A percentile compares a stretch with the other conserved stretches of the same genome.
phyloP scores from a whole-genome alignment of 495 filamentous ascomycete species.

The Penicillium fimorum region DNA sequence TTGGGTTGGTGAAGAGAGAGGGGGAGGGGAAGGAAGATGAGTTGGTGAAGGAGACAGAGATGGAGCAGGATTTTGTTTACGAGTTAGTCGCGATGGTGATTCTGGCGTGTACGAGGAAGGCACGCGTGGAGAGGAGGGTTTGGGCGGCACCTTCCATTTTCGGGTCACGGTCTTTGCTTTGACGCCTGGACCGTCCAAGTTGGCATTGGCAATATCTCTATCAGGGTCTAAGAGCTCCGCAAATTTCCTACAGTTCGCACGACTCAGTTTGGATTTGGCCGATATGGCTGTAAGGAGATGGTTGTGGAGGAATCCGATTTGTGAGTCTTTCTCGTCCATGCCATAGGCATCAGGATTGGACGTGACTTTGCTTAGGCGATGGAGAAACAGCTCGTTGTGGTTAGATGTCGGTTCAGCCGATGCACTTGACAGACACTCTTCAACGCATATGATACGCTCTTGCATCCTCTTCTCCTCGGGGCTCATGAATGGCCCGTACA shows the following conservation, averaged over 20 bases:
- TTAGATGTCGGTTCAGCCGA: neutral
- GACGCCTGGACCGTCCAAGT: neutral
- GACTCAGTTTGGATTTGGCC: neutral
- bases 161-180: neutral
- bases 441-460: neutral
- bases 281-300: neutral
- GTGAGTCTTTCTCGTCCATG: neutral
- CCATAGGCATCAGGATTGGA: neutral
- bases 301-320: neutral
- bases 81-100: neutral
- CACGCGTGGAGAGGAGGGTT: neutral
- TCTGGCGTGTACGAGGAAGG: neutral
- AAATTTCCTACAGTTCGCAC: neutral
- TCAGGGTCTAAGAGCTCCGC: neutral
- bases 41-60: neutral
- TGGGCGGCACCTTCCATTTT: neutral
- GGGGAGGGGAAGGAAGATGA: neutral
- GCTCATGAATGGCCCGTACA: conserved; percentile 6
- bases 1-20: too few relatives aligned
- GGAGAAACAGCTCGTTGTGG: neutral
- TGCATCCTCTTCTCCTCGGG: neutral
- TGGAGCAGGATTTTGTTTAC: neutral
- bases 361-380: neutral
- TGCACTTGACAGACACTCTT: neutral
- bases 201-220: neutral